Evolutionary conservation across 257 asterid species (phyloP), one percentile per base, ranked within the genome.

Genomic region (Ocimum tenuiflorum): DNA sequence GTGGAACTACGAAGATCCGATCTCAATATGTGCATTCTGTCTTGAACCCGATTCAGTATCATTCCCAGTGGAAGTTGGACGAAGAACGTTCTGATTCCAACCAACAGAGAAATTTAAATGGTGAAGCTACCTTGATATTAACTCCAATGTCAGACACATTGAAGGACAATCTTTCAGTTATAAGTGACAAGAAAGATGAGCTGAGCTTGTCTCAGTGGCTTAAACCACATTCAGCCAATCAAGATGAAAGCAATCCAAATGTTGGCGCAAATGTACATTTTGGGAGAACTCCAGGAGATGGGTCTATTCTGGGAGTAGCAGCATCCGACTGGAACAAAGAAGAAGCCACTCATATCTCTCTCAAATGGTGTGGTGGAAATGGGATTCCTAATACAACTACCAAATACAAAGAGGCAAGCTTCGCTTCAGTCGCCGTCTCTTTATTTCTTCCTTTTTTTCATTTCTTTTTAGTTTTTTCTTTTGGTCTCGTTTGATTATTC

Each of bases 311-410:
- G 29, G 98, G 96, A 38, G 54, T 80, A 79, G 96, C 87, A 53
- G 91, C 94, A 20, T 83, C 91, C 60, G 95, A 91, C 64, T 91
- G 94, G 96, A 77, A 80, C 56, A 86, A 83, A 35, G 80, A 86
- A 14, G 88, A 79, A 19, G 49, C 69, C 53, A 65, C 82, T 66
- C 78, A 63, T 47, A 42, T 77, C 70, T 77, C 95, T 62, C 95
- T 95, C 56, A 81, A 82, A 75, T 73, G 86, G 85, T 85, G 95
- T 94, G 91, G 78, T 74, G 91, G 87, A 33, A 91, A 88, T 65
- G 98, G 98, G 35, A 88, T 91, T 64, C 98, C 96, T 0, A 91
- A 89, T 62, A 74, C 96, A 13, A 91, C 96, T 48, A 87, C 78
- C 76, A 91, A 89, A 81, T 89, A 91, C 83, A 89, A 89, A 80